Percentiles rank a stretch among this genome's conserved stretches.
Evolutionary conservation across 805 yeast genomes (phyloP).

Genomic region (Pichia ethanolica): DNA sequence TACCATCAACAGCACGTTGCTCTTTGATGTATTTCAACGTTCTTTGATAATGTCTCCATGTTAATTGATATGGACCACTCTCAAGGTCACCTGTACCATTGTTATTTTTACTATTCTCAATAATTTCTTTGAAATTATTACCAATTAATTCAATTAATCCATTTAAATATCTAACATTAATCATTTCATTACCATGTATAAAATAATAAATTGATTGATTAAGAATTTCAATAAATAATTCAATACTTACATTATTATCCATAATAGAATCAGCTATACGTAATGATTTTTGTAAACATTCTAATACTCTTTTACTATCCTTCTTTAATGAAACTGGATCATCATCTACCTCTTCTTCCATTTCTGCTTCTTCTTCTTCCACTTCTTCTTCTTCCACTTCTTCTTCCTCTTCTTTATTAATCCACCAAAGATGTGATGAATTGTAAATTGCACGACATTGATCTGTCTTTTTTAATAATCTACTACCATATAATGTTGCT

Average conservation of each 20-base stretch:
- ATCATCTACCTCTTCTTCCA: not conserved
- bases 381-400: not conserved
- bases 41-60: slow-evolving; percentile 56
- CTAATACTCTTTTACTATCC: slow-evolving; percentile 70
- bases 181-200: slow-evolving; percentile 66
- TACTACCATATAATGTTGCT: slow-evolving; percentile 81
- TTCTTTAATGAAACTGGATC: slow-evolving; percentile 22
- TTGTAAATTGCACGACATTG: slow-evolving; percentile 87
- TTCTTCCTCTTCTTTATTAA: slow-evolving; percentile 45
- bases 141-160: slow-evolving; percentile 79
- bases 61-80: slow-evolving; percentile 23
- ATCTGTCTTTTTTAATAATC: slow-evolving; percentile 82
- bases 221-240: slow-evolving; percentile 82
- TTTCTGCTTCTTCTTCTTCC: slow-evolving; percentile 21
- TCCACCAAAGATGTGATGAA: slow-evolving; percentile 94
- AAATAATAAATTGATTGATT: slow-evolving; percentile 81
- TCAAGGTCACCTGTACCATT: slow-evolving; percentile 10
- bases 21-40: slow-evolving; percentile 62
- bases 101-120: not conserved
- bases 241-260: slow-evolving; percentile 67
- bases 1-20: slow-evolving; percentile 62
- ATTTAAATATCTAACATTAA: slow-evolving; percentile 70
- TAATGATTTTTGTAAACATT: slow-evolving; percentile 81
- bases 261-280: slow-evolving; percentile 92
- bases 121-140: slow-evolving; percentile 41